Percentiles rank a stretch among this genome's conserved stretches.
Evolutionary conservation across 2,329 filamentous ascomycete species (phyloP).

Genomic region (Gremmenia infestans): DNA sequence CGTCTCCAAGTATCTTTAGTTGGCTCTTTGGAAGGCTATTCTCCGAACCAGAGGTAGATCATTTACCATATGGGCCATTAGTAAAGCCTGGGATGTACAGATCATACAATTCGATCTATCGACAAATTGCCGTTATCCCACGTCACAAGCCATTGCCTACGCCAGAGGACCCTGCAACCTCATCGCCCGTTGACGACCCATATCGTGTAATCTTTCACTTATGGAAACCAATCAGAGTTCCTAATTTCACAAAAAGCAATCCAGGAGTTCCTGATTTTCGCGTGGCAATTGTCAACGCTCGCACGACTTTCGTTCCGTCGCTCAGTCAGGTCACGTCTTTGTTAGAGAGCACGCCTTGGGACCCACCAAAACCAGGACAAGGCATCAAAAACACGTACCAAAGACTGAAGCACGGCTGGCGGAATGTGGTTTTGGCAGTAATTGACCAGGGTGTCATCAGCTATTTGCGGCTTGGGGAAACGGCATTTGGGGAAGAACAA

Average conservation of each 20-base stretch:
- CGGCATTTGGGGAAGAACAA: slow-evolving; percentile 70
- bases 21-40: slow-evolving; percentile 30
- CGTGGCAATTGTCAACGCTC: slow-evolving; percentile 75
- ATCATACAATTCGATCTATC: slow-evolving; percentile 67
- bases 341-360: slow-evolving; percentile 67
- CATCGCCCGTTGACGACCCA: slow-evolving; percentile 37
- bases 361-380: slow-evolving; percentile 46
- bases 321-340: slow-evolving; percentile 66
- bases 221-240: slow-evolving; percentile 64
- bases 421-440: slow-evolving; percentile 79
- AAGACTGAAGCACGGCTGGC: slow-evolving; percentile 76
- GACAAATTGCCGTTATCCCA: slow-evolving; percentile 67
- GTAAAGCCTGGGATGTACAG: slow-evolving; percentile 61
- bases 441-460: slow-evolving; percentile 89
- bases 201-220: slow-evolving; percentile 76
- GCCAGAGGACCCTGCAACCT: slow-evolving; percentile 31
- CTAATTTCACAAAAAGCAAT: slow-evolving; percentile 69
- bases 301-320: slow-evolving; percentile 65
- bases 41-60: slow-evolving; percentile 17
- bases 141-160: slow-evolving; percentile 55
- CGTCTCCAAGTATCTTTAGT: slow-evolving; percentile 23
- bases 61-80: slow-evolving; percentile 46
- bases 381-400: slow-evolving; percentile 58
- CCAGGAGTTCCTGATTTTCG: slow-evolving; percentile 79
- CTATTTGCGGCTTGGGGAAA: slow-evolving; percentile 76